These are phyloP conservation scores for Solioccasus polychromus DNA, from an alignment of 768 basidiomycete genomes.

Conservation along the genomic window DNA sequence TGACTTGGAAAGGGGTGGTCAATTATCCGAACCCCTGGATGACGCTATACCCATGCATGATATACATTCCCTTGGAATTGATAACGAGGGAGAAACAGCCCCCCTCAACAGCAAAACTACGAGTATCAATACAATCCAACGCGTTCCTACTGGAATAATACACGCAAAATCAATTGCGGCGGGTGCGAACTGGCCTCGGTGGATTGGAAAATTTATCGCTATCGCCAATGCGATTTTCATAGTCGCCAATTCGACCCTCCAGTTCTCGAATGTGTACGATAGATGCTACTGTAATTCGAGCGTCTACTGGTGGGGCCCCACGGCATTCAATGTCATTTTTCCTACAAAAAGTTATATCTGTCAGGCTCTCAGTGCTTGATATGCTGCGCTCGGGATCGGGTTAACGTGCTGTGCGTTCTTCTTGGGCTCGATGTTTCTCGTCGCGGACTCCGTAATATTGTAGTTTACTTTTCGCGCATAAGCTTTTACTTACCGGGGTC, in stretches of 20 bases:
- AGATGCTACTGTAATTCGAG: slow-evolving; percentile 32
- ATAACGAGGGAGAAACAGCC: background rate
- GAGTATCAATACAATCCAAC: background rate
- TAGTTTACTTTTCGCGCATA: slow-evolving; percentile 7
- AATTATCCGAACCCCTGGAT: background rate
- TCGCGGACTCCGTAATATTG: slow-evolving; percentile 20
- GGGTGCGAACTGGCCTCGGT: slow-evolving; percentile 20
- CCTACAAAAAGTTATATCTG: slow-evolving; percentile 15
- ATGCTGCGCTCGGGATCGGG: slow-evolving; percentile 34
- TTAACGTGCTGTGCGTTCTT: slow-evolving; percentile 23
- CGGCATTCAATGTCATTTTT: slow-evolving; percentile 32
- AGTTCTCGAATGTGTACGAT: slow-evolving; percentile 26
- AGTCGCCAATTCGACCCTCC: slow-evolving; percentile 28
- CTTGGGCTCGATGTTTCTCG: slow-evolving; percentile 27
- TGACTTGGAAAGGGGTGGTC: background rate
- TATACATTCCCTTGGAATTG: background rate
- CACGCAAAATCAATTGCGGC: background rate
- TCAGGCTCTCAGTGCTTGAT: slow-evolving; percentile 33
- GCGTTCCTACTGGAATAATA: background rate
- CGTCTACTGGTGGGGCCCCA: slow-evolving; percentile 13
- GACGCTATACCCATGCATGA: background rate
- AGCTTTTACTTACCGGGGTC: background rate
- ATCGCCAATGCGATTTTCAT: slow-evolving; percentile 26
- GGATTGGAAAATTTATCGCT: slow-evolving; percentile 28
- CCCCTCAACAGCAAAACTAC: background rate